Evolutionary conservation across 164 flowering plant genomes (phyloP).

Genomic region (Kingdonia uniflora): DNA sequence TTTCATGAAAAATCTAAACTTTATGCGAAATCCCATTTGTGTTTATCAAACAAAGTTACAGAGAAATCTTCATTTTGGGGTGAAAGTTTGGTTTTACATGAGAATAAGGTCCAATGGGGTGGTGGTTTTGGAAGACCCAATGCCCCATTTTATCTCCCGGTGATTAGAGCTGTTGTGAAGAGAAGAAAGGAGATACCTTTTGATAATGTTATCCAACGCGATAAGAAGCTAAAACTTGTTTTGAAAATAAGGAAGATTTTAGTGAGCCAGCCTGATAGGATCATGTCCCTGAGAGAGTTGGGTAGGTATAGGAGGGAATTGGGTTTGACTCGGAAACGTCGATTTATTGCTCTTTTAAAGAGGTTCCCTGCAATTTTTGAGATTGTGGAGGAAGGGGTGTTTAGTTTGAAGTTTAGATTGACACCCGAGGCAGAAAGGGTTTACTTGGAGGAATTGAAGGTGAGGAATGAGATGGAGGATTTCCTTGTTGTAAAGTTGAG

Average conservation of each 20-base stretch:
- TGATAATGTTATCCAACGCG: constrained; percentile 82
- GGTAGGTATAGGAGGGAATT: constrained; percentile 63
- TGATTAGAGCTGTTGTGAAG: constrained; percentile 64
- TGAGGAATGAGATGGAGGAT: constrained; percentile 75
- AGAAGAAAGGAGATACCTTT: constrained; percentile 84
- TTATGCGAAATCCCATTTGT: constrained; percentile 23
- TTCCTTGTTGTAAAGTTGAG: constrained; percentile 59
- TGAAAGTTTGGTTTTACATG: constrained; percentile 23
- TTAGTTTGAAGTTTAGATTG: constrained; percentile 46
- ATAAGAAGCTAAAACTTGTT: constrained; percentile 86
- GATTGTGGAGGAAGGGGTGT: constrained; percentile 88
- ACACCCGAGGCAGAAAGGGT: constrained; percentile 82
- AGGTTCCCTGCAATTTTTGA: constrained; percentile 80
- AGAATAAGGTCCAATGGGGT: constrained; percentile 12
- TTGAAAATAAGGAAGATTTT: constrained; percentile 73
- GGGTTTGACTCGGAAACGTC: constrained; percentile 51
- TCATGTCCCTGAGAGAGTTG: constrained; percentile 61
- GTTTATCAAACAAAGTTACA: constrained; percentile 7
- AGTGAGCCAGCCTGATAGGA: constrained; percentile 62
- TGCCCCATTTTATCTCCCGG: constrained; percentile 23
- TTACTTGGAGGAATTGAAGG: constrained; percentile 72
- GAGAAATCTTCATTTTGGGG: constrained; percentile 45
- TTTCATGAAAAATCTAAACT: constrained; percentile 22
- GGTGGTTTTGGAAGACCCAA: constrained; percentile 21
- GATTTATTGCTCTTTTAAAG: constrained; percentile 68